A percentile compares a stretch with the other conserved stretches of the same genome.
Conservation (phyloP, 2,329 filamentous ascomycete genomes). For the Tothia fuscella region DNA sequence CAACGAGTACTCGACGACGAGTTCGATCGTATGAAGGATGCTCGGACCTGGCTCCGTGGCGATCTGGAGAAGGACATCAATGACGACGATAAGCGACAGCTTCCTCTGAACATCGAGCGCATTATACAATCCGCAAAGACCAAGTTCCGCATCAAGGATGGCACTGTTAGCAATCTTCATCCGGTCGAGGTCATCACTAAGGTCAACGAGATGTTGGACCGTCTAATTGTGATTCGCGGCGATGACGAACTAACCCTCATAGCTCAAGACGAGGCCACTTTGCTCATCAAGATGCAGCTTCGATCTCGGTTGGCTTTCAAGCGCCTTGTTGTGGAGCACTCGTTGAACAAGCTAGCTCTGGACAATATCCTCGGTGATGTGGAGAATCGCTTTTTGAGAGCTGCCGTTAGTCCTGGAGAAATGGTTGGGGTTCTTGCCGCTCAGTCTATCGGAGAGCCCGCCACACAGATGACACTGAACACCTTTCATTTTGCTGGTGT, state of each 20-base stretch:
- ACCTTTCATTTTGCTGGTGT: constrained; percentile 99
- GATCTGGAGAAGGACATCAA: constrained; percentile 22
- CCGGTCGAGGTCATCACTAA: constrained; percentile 77
- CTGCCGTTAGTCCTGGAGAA: constrained; percentile 83
- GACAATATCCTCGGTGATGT: constrained; percentile 86
- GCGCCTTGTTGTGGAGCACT: constrained; percentile 74
- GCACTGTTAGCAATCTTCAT: constrained; percentile 76
- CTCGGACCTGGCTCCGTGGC: constrained; percentile 65
- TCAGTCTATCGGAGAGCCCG: constrained; percentile 96
- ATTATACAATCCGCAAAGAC: constrained; percentile 85
- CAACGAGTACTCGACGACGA: constrained; percentile 82
- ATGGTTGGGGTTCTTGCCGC: constrained; percentile 98
- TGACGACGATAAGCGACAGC: constrained; percentile 71
- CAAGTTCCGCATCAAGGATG: constrained; percentile 80
- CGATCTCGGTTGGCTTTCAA: constrained; percentile 88
- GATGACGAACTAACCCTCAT: constrained; percentile 70
- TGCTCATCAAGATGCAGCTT: constrained; percentile 84
- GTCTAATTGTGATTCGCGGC: constrained; percentile 77
- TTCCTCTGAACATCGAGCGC: constrained; percentile 82
- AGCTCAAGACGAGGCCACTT: constrained; percentile 76
- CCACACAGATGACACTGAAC: constrained; percentile 98
- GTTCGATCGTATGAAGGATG: constrained; percentile 64
- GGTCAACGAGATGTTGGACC: constrained; percentile 61
- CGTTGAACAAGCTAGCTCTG: constrained; percentile 81
- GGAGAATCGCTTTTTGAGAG: constrained; percentile 74